A percentile compares a stretch with the other conserved stretches of the same genome.
Evolutionary conservation across 352 stramenopile species (phyloP).

Genomic region (Globisporangium radiosum): DNA sequence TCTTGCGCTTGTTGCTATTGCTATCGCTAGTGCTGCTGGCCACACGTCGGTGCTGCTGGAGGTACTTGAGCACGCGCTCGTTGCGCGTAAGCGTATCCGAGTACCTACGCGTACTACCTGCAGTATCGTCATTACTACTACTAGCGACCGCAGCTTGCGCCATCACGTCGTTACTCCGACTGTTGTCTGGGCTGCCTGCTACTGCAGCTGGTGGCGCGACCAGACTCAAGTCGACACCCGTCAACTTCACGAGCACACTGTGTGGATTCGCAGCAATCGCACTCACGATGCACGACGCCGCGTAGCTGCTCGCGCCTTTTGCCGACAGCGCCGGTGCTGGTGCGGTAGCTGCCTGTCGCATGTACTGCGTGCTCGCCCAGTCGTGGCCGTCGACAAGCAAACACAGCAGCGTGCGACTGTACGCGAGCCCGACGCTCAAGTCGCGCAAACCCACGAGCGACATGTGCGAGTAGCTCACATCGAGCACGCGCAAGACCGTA

Average conservation of each 20-base stretch:
- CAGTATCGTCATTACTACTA: background rate
- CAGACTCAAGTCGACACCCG: slow-evolving; percentile 59
- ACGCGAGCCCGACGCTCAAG: slow-evolving; percentile 55
- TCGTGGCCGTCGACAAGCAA: slow-evolving; percentile 75
- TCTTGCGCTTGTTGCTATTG: slow-evolving; percentile 52
- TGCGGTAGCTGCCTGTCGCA: slow-evolving; percentile 65
- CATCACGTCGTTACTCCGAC: background rate
- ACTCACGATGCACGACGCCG: slow-evolving; percentile 63
- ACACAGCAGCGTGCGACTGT: slow-evolving; percentile 58
- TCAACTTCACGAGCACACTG: slow-evolving; percentile 71
- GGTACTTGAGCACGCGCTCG: slow-evolving; percentile 43
- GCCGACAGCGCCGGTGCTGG: slow-evolving; percentile 52
- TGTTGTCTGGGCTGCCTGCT: background rate
- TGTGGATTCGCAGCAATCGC: slow-evolving; percentile 62
- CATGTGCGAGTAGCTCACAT: slow-evolving; percentile 80
- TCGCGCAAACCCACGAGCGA: slow-evolving; percentile 69
- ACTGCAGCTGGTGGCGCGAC: slow-evolving; percentile 16
- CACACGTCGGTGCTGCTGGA: slow-evolving; percentile 17
- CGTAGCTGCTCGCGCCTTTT: slow-evolving; percentile 66
- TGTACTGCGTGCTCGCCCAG: slow-evolving; percentile 80
- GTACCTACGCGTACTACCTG: slow-evolving; percentile 15
- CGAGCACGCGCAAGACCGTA: slow-evolving; percentile 57
- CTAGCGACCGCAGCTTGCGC: background rate
- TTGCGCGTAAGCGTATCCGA: slow-evolving; percentile 45
- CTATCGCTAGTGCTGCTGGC: background rate